Base-by-base conservation (phyloP, 345 rosid genomes). In the Moricandia arvensis region DNA sequence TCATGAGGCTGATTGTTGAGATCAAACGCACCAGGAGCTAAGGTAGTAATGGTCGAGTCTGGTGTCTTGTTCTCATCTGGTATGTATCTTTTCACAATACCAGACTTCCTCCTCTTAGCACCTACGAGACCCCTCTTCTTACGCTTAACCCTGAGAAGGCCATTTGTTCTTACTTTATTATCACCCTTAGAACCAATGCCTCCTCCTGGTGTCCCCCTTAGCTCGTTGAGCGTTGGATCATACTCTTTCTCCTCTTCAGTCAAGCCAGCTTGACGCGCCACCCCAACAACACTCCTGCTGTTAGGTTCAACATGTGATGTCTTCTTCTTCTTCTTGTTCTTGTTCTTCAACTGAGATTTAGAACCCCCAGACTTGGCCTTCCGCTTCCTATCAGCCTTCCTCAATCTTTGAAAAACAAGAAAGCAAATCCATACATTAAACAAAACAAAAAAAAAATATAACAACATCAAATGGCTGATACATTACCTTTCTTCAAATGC, bases 151-250 rank as follows among this genome's bases (percentile, higher is more conserved):
- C 79, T 82, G 68, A 84, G 81, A 65, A 81, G 67, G 73, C 89
- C 93, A 74, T 81, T 81, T 33, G 76, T 27, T 63, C 81, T 79
- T 45, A 63, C 86, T 71, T 57, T 29, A 72, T 66, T 82, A 31
- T 6, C 35, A 41, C 85, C 85, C 83, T 84, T 87, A 54, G 79
- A 78, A 63, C 72, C 78, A 68, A 63, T 60, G 69, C 79, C 92
- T 68, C 37, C 16, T 51, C 78, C 76, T 69, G 83, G 74, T 75
- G 83, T 73, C 73, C 91, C 95, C 73, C 81, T 85, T 62, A 91
- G 87, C 75, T 93, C 98, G 71, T 90, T 91, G 54, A 88, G 95
- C 75, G 90, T 96, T 8, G 98, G 96, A 84, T 91, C 96, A 74
- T 93, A 86, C 62, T 93, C 97, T 54, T 74, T 78, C 75, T 85